Evolutionary conservation across 2,329 filamentous ascomycete species (phyloP).

Genomic region (Coniochaeta hoffmannii): DNA sequence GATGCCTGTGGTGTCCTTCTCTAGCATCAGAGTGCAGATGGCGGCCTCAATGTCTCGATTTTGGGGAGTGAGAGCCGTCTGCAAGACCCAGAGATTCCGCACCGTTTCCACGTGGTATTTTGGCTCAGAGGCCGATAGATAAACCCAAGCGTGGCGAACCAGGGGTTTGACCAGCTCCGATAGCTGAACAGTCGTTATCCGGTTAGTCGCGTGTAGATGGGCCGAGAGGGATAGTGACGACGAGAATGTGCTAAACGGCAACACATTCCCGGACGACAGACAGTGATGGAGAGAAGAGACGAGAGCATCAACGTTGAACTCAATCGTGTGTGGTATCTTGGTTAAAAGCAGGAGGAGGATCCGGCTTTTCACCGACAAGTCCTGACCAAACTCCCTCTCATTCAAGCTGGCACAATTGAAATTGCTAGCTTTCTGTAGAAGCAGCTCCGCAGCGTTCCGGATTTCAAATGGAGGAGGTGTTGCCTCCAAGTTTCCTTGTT

Average conservation of each 20-base stretch:
- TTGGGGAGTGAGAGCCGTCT: slow-evolving; percentile 58
- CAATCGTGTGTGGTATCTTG: slow-evolving; percentile 39
- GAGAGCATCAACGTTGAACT: slow-evolving; percentile 38
- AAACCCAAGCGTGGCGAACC: slow-evolving; percentile 68
- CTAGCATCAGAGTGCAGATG: slow-evolving; percentile 62
- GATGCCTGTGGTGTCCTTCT: slow-evolving; percentile 37
- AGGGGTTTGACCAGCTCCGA: slow-evolving; percentile 60
- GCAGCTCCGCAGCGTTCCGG: slow-evolving; percentile 49
- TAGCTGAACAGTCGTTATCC: slow-evolving; percentile 44
- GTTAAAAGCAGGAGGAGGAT: slow-evolving; percentile 51
- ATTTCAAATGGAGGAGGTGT: slow-evolving; percentile 51
- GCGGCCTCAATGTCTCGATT: slow-evolving; percentile 75
- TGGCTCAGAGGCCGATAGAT: slow-evolving; percentile 72
- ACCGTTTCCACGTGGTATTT: slow-evolving; percentile 95
- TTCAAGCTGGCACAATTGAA: slow-evolving; percentile 41
- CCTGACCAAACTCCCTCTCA: slow-evolving; percentile 30
- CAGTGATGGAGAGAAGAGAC: slow-evolving; percentile 43
- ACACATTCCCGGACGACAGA: slow-evolving; percentile 27
- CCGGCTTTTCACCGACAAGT: slow-evolving; percentile 50
- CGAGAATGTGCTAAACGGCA: slow-evolving; percentile 49
- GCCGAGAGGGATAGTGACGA: slow-evolving; percentile 51
- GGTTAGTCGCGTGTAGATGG: slow-evolving; percentile 45
- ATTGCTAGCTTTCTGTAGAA: slow-evolving; percentile 52
- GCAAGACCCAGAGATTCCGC: slow-evolving; percentile 77
- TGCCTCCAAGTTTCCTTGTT: slow-evolving; percentile 62